A percentile compares a stretch with the other conserved stretches of the same genome.
These are phyloP conservation scores for Termitomyces sp. DNA, from an alignment of 768 basidiomycete genomes.

Conservation along the genomic window DNA sequence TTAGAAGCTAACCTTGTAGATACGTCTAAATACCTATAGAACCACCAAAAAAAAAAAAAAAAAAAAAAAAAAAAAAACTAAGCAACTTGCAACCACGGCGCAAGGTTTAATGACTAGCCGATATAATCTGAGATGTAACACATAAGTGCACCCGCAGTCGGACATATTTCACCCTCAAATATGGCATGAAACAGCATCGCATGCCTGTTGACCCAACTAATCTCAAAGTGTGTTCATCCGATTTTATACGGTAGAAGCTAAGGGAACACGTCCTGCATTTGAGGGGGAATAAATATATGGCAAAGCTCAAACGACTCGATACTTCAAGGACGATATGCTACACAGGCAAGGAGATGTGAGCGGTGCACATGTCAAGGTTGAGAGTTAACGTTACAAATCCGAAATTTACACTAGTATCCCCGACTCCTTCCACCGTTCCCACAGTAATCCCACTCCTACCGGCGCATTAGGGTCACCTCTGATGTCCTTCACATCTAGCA, in stretches of 20 bases:
- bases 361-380: neutral
- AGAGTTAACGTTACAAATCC: neutral
- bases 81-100: too few species aligned
- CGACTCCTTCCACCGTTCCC: constrained; percentile 89
- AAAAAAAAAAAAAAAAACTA: too few species aligned
- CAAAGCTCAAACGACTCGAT: neutral
- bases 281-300: neutral
- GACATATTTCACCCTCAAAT: neutral
- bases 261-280: neutral
- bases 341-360: neutral
- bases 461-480: constrained; percentile 56
- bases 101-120: too few species aligned
- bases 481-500: constrained; percentile 86
- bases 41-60: too few species aligned
- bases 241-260: too few species aligned
- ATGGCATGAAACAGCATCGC: neutral
- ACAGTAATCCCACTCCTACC: constrained; percentile 74
- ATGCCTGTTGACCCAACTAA: too few species aligned
- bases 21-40: too few species aligned
- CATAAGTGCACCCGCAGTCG: neutral
- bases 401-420: constrained; percentile 43
- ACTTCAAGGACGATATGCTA: neutral
- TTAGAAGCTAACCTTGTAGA: too few species aligned
- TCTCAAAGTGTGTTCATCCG: too few species aligned
- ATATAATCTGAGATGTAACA: neutral